phyloP scores from a whole-genome alignment of 2,329 filamentous ascomycete species.

The Bipolaris sorokiniana region DNA sequence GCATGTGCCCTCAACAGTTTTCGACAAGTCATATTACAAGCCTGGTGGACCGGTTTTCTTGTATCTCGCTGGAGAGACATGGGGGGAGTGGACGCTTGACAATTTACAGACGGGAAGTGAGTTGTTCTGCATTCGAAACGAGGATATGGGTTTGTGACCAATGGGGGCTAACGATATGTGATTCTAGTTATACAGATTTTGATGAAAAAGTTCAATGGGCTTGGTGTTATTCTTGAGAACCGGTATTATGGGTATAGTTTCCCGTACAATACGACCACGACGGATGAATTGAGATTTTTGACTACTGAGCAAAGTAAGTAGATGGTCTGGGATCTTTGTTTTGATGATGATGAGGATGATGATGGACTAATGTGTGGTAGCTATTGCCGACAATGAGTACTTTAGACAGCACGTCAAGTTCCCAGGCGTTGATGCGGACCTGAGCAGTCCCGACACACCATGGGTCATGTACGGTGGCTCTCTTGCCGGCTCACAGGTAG shows the following conservation, averaged over 20 bases:
- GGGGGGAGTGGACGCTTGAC: constrained; percentile 48
- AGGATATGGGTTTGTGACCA: too few relatives aligned
- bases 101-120: constrained; percentile 52
- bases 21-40: constrained; percentile 61
- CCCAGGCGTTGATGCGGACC: constrained; percentile 51
- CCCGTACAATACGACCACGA: constrained; percentile 56
- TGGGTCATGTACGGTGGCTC: constrained; percentile 56
- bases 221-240: constrained; percentile 62
- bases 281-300: constrained; percentile 57
- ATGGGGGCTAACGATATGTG: constrained; percentile 11
- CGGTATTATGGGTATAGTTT: constrained; percentile 59
- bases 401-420: constrained; percentile 58
- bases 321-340: background rate
- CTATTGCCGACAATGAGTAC: constrained; percentile 60
- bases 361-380: constrained; percentile 12
- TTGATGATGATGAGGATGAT: background rate
- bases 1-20: constrained; percentile 30
- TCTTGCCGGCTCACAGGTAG: constrained; percentile 53
- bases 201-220: constrained; percentile 60
- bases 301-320: constrained; percentile 56
- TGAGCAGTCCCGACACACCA: constrained; percentile 55
- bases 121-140: too few relatives aligned
- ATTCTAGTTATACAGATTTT: constrained; percentile 57
- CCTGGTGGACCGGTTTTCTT: constrained; percentile 60
- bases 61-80: constrained; percentile 57